Evolutionary conservation across 768 basidiomycete genomes (phyloP).

Genomic region (Russula emetica): DNA sequence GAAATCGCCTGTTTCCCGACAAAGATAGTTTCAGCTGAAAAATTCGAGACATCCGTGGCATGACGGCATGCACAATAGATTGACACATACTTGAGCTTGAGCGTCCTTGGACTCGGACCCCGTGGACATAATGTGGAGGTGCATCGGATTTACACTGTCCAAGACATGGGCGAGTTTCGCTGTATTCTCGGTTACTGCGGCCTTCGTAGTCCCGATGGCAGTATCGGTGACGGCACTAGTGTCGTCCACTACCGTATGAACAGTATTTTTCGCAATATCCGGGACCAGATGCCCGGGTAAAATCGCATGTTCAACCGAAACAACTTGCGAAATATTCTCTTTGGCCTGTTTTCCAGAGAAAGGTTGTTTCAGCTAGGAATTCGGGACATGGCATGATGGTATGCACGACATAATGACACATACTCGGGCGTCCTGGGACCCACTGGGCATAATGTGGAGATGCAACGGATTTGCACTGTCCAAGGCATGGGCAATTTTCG

Average conservation of each 20-base stretch:
- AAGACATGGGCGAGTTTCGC: conserved; percentile 5
- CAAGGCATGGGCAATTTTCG: conserved; percentile 1
- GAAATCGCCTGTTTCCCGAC: neutral
- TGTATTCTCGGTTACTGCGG: neutral
- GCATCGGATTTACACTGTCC: conserved; percentile 3
- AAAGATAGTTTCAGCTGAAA: neutral
- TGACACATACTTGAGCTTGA: neutral
- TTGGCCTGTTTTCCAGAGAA: neutral
- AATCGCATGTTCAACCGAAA: neutral
- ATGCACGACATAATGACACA: neutral
- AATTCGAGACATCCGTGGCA: neutral
- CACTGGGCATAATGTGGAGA: neutral
- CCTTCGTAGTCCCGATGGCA: conserved; percentile 1
- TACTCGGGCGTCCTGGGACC: neutral
- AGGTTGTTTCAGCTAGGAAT: too few relatives aligned
- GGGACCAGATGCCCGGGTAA: neutral
- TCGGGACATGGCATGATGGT: too few relatives aligned
- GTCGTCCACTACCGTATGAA: neutral
- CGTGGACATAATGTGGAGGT: neutral
- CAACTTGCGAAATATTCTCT: conserved; percentile 3
- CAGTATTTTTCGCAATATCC: neutral
- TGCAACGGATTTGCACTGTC: conserved; percentile 2
- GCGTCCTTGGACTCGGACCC: neutral
- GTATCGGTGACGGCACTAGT: conserved; percentile 1
- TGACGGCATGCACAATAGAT: neutral